Base-by-base conservation (phyloP, 208 protist genomes). In the Acanthamoeba lugdunensis region DNA sequence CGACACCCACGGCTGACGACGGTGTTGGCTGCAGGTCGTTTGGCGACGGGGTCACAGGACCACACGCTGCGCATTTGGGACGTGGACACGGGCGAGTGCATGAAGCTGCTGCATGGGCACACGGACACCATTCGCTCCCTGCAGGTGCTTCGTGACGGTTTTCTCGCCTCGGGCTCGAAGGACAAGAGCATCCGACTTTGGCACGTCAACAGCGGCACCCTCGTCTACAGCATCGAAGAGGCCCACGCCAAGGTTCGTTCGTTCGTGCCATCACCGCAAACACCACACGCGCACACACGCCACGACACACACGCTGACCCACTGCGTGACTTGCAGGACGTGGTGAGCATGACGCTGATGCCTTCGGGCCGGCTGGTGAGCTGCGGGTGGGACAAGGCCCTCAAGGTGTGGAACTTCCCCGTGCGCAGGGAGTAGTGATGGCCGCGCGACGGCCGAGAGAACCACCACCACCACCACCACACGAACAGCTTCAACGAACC, bases 21-120 rank as follows among this genome's bases (percentile, higher is more conserved):
- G 52, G 52, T 21, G 52, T 5, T 13, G 52, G 52, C 0, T 21
- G 52, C 25, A 79, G 69, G 69, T 21, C 79, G 28, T 14, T 37
- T 87, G 79, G 41, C 28, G 48, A 87, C n/a, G n/a, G 79, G 23
- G 14, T 87, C 79, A 4, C 79, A 87, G 79, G 79, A 87, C 48
- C 11, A n/a, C 23, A 87, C 30, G 28, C 25, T 87, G 28, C 16
- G 21, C 25, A 65, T 54, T 2, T 87, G 79, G 79, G 79, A 87
- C 33, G 79, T 87, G 50, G 52, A 87, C 50, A 87, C 14, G 50
- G 48, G 50, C 23, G 18, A 21, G 28, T 87, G 79, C 33, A 25
- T 87, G 79, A 52, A 58, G 41, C 11, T 41, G 50, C 79, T 87
- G 50, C 11, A 54, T 6, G 79, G 79, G 37, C 79, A 87, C 79